Evolutionary conservation across 2,329 filamentous ascomycete genomes (phyloP).

Genomic region (Lasiodiplodia gonubiensis): DNA sequence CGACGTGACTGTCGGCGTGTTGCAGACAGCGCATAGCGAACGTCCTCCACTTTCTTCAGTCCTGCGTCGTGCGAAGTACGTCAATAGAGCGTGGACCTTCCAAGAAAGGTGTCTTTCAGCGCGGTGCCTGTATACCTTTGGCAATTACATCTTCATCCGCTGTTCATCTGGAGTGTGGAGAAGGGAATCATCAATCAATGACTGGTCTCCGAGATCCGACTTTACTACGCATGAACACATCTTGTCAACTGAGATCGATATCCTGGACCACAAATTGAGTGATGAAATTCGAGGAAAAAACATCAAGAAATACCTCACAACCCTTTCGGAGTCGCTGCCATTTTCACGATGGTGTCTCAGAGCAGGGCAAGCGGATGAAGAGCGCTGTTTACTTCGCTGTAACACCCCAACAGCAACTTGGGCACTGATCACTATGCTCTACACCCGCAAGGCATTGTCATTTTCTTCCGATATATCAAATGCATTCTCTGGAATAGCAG

Average conservation of each 20-base stretch:
- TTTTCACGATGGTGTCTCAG: background rate
- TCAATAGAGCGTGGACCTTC: background rate
- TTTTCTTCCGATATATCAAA: background rate
- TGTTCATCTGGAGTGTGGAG: background rate
- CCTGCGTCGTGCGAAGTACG: background rate
- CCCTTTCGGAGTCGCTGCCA: background rate
- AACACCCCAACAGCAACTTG: rapidly evolving
- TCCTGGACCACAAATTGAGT: too few relatives aligned
- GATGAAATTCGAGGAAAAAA: too few relatives aligned
- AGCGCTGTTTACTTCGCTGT: background rate
- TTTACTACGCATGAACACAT: background rate
- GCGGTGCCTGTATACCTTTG: background rate
- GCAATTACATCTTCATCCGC: background rate
- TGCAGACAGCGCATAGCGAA: rapidly evolving
- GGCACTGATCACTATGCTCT: background rate
- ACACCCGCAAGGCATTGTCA: background rate
- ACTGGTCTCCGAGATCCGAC: background rate
- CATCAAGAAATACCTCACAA: background rate
- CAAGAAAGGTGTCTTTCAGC: background rate
- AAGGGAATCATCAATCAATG: background rate
- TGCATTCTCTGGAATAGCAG: background rate
- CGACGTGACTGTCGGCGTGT: background rate
- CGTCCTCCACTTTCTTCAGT: background rate
- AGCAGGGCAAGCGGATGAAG: background rate
- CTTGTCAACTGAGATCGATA: background rate